A percentile compares a stretch with the other conserved stretches of the same genome.
phyloP scores from a whole-genome alignment of 108 stramenopile species.

The Seminavis robusta region DNA sequence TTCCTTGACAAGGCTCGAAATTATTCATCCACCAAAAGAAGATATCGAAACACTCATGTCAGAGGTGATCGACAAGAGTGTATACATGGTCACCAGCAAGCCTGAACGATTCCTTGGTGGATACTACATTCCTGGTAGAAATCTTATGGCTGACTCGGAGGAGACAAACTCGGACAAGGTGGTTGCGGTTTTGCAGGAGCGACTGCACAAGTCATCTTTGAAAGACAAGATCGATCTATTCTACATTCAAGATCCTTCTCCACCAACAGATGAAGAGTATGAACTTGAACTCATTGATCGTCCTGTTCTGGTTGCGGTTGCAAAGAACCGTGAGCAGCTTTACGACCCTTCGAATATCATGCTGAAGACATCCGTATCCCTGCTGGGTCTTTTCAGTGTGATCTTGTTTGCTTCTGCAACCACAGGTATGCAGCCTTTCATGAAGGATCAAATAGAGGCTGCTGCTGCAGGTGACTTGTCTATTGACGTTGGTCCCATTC shows the following conservation, averaged over 20 bases:
- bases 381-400: conserved; percentile 35
- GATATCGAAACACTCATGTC: conserved; percentile 35
- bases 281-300: conserved; percentile 39
- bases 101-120: conserved; percentile 67
- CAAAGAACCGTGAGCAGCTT: conserved; percentile 35
- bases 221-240: conserved; percentile 45
- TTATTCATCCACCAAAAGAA: conserved; percentile 32
- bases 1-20: conserved; percentile 41
- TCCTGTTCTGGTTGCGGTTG: conserved; percentile 49
- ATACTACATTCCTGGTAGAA: conserved; percentile 59
- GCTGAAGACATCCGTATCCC: conserved; percentile 42
- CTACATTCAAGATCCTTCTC: conserved; percentile 66
- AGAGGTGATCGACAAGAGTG: conserved; percentile 43
- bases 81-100: conserved; percentile 59
- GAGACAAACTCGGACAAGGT: conserved; percentile 28
- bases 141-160: conserved; percentile 20
- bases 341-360: conserved; percentile 21
- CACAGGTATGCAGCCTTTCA: conserved; percentile 41
- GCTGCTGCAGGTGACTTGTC: conserved; percentile 27
- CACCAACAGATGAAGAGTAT: conserved; percentile 56
- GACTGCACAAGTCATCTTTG: conserved; percentile 27
- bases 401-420: conserved; percentile 50
- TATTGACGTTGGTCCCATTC: conserved; percentile 21
- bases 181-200: conserved; percentile 35
- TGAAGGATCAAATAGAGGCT: conserved; percentile 32